Evolutionary conservation across 768 basidiomycete species (phyloP).

Genomic region (Sporobolomyces pararoseus): DNA sequence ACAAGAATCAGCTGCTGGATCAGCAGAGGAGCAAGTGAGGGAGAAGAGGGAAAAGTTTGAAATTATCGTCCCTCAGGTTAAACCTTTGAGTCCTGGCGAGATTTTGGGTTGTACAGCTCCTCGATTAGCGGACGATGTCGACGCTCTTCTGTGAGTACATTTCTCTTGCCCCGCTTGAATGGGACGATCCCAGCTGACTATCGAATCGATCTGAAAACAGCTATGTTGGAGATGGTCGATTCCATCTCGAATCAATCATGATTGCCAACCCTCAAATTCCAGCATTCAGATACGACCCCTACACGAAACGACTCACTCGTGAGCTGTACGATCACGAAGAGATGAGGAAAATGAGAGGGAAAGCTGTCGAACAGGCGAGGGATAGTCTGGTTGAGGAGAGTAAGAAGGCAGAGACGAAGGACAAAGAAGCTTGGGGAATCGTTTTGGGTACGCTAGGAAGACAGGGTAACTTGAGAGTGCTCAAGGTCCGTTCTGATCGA

Average conservation of each 20-base stretch:
- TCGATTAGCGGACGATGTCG: slow-evolving; percentile 62
- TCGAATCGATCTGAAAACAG: not conserved
- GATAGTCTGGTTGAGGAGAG: slow-evolving; percentile 52
- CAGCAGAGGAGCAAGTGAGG: not conserved
- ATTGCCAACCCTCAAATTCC: slow-evolving; percentile 94
- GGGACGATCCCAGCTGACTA: not conserved
- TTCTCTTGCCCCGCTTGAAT: not conserved
- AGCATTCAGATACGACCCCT: slow-evolving; percentile 96
- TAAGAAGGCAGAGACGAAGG: not conserved
- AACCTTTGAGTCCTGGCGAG: slow-evolving; percentile 92
- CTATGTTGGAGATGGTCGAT: slow-evolving; percentile 97
- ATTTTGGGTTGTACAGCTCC: slow-evolving; percentile 97
- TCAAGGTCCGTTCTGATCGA: slow-evolving; percentile 57
- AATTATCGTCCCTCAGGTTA: slow-evolving; percentile 72
- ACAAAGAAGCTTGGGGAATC: slow-evolving; percentile 66
- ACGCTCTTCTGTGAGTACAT: slow-evolving; percentile 76
- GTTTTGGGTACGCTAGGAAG: slow-evolving; percentile 89
- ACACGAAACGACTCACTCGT: slow-evolving; percentile 91
- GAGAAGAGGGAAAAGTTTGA: slow-evolving; percentile 57
- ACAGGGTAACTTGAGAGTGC: slow-evolving; percentile 85
- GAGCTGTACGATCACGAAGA: slow-evolving; percentile 84
- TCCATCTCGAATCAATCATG: slow-evolving; percentile 98
- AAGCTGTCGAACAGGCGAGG: slow-evolving; percentile 71
- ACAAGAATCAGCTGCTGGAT: not conserved
- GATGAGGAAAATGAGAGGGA: slow-evolving; percentile 71